Evolutionary conservation across 2,329 filamentous ascomycete genomes (phyloP).

Genomic region (Scopulariopsis brevicaulis): DNA sequence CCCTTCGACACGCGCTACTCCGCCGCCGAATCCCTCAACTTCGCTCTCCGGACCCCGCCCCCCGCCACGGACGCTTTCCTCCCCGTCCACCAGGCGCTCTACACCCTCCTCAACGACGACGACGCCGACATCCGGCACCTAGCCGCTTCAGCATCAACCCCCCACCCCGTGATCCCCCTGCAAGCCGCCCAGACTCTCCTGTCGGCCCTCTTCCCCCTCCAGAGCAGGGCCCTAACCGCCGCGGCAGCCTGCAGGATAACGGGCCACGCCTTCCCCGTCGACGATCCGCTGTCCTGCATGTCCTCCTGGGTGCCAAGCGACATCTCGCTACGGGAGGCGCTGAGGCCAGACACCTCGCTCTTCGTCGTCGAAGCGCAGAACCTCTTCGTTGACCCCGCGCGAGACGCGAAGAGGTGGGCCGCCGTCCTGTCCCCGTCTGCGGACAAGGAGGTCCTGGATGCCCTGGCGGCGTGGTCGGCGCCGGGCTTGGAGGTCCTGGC

Average conservation of each 20-base stretch:
- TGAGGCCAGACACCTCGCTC: conserved; percentile 52
- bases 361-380: conserved; percentile 92
- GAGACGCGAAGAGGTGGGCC: conserved; percentile 62
- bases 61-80: conserved; percentile 26
- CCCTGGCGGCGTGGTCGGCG: conserved; percentile 33
- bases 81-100: conserved; percentile 52
- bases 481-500: conserved; percentile 29
- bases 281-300: neutral
- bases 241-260: conserved; percentile 30
- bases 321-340: conserved; percentile 28
- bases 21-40: conserved; percentile 41
- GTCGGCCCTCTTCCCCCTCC: conserved; percentile 32
- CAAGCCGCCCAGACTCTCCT: conserved; percentile 25
- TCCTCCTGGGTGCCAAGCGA: neutral
- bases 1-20: conserved; percentile 56
- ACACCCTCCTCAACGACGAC: conserved; percentile 75
- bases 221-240: conserved; percentile 21
- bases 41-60: conserved; percentile 26
- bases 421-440: conserved; percentile 26
- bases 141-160: conserved; percentile 40
- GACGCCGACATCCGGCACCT: conserved; percentile 75
- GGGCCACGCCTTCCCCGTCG: conserved; percentile 10
- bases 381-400: conserved; percentile 75
- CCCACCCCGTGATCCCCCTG: conserved; percentile 29
- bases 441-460: conserved; percentile 11